Base-by-base conservation (phyloP, 768 basidiomycete genomes). In the Butyriboletus loyo region DNA sequence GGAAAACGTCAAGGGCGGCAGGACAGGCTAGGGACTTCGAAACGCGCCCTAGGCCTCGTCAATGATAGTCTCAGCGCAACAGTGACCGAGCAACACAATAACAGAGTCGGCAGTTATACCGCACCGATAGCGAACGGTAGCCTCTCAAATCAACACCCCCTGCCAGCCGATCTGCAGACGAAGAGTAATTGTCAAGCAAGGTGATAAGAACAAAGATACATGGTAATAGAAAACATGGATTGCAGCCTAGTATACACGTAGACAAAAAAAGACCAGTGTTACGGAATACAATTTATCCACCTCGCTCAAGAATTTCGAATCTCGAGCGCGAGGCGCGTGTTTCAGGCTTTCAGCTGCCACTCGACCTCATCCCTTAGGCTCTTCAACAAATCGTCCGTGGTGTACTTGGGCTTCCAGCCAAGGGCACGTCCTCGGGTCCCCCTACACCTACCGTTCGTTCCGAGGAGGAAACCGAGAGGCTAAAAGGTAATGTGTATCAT, bases 401-500 rank as follows among this genome's bases (percentile, higher is more conserved):
- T 72, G 48, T 75, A n/a, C 38, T 60, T 71, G 4, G 68, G 66
- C 37, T 60, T 35, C 70, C 69, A 70, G 1, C 68, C 68, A 19
- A 70, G 48, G 1, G 52, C 55, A 17, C 61, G 59, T 11, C 49
- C 56, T 7, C 69, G 55, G 38, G 32, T 59, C 17, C 62, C 60
- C 25, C 27, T 54, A 4, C 55, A 55, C 37, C 37, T 54, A 3
- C 64, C 68, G 44, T 64, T 60, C 10, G 60, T 63, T 24, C 66
- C 70, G 5, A 64, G 47, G 10, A 63, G 44, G 5, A 41, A 50
- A 3, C 6, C 22, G 1, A 62, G n/a, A n/a, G n/a, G 34, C 68
- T 67, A n/a, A 32, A 11, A 35, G 31, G 31, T n/a, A 1, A n/a
- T 1, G 11, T 14, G 17, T 7, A 39, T 21, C 15, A 8, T 21